phyloP scores from a whole-genome alignment of 75 land plant genomes.

The Selaginella tamariscina region DNA sequence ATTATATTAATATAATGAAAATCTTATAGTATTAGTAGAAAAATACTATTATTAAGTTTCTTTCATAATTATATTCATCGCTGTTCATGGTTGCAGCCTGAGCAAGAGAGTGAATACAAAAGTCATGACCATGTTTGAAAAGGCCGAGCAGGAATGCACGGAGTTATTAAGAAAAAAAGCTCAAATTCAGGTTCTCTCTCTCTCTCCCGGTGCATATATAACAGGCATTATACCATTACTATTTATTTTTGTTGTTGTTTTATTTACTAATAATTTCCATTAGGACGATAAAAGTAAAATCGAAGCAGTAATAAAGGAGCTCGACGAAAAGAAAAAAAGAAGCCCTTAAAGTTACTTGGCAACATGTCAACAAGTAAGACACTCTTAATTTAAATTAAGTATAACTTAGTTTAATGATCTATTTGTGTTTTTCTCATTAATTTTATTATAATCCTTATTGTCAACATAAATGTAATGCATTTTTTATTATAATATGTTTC shows the following conservation, averaged over 20 bases:
- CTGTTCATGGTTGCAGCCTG: slow-evolving; percentile 35
- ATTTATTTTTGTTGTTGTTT: not conserved
- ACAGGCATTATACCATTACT: not conserved
- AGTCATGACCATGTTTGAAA: slow-evolving; percentile 97
- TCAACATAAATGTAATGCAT: not conserved
- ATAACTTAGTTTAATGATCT: not conserved
- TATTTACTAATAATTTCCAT: not conserved
- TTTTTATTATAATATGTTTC: not conserved
- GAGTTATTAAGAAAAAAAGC: slow-evolving; percentile 66
- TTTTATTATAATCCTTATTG: not conserved
- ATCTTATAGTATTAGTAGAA: too few relatives aligned
- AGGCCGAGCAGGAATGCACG: slow-evolving; percentile 93
- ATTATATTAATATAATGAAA: too few relatives aligned
- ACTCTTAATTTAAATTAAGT: not conserved
- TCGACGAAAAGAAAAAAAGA: slow-evolving; percentile 98
- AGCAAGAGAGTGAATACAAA: slow-evolving; percentile 97
- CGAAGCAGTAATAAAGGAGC: slow-evolving; percentile 72
- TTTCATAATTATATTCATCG: too few relatives aligned
- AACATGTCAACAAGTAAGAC: slow-evolving; percentile 81
- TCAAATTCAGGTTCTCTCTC: slow-evolving; percentile 60
- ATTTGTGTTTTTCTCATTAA: not conserved
- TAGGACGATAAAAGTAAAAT: slow-evolving; percentile 96
- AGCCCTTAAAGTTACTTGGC: slow-evolving; percentile 79
- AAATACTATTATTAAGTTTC: too few relatives aligned
- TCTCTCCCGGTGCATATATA: not conserved